Evolutionary conservation across 1,284 basidiomycete species (phyloP).

Genomic region (Chondrostereum purpureum): DNA sequence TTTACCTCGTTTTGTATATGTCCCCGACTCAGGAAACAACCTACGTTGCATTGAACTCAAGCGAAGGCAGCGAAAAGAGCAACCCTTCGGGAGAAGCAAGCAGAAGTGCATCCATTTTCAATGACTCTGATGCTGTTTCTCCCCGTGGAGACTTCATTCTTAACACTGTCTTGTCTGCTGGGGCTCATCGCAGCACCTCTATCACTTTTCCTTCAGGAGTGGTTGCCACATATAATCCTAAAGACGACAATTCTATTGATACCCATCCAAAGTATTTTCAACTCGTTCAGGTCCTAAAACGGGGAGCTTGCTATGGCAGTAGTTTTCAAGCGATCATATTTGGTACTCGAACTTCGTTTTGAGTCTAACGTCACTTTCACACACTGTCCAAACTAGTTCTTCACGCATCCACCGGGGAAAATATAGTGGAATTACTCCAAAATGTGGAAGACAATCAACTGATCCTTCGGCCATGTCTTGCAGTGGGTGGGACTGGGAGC

Average conservation of each 20-base stretch:
- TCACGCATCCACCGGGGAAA: too few relatives aligned
- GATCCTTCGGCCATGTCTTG: too few relatives aligned
- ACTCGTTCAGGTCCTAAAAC: conserved; percentile 49
- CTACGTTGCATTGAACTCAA: conserved; percentile 34
- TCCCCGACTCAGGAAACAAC: too few relatives aligned
- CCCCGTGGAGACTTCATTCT: conserved; percentile 19
- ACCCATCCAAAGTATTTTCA: conserved; percentile 57
- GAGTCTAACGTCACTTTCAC: too few relatives aligned
- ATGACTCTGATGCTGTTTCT: conserved; percentile 25
- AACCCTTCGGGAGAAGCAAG: conserved; percentile 25
- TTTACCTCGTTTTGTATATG: too few relatives aligned
- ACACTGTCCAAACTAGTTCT: too few relatives aligned
- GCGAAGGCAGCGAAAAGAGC: conserved; percentile 17
- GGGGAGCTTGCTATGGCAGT: conserved; percentile 43
- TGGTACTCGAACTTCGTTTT: too few relatives aligned
- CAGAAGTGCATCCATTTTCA: conserved; percentile 21
- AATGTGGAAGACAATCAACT: too few relatives aligned
- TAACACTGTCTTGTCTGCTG: conserved; percentile 16
- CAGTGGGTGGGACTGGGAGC: too few relatives aligned
- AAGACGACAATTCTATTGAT: conserved; percentile 43
- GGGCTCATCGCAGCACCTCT: neutral
- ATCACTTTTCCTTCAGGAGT: conserved; percentile 22
- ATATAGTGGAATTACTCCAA: too few relatives aligned
- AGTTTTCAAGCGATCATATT: conserved; percentile 60
- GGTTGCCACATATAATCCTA: conserved; percentile 30